A percentile compares a stretch with the other conserved stretches of the same genome.
Evolutionary conservation across 192 early-diverging fungal species (phyloP).

Genomic region (Chytriomyces confervae): DNA sequence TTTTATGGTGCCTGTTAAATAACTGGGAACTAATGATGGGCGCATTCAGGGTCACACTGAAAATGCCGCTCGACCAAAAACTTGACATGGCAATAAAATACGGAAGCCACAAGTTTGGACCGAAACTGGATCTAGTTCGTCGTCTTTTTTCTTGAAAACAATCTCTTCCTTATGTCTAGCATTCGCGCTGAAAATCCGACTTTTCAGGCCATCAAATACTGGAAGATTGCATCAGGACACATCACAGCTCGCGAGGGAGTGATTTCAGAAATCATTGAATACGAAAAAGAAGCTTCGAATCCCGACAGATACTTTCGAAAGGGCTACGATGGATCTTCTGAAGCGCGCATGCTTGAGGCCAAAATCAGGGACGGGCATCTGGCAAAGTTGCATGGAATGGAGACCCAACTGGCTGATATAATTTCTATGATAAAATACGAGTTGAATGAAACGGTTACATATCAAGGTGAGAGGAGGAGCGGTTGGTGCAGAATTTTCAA

Average conservation of each 20-base stretch:
- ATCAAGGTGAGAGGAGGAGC: conserved; percentile 41
- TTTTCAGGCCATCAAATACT: conserved; percentile 53
- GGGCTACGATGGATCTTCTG: conserved; percentile 51
- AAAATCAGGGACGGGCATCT: conserved; percentile 53
- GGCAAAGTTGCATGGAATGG: conserved; percentile 47
- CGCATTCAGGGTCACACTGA: conserved; percentile 40
- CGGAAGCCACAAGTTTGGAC: conserved; percentile 51
- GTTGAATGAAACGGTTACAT: conserved; percentile 61
- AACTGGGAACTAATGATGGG: not conserved
- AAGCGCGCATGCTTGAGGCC: conserved; percentile 54
- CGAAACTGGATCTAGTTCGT: conserved; percentile 50
- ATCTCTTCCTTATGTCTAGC: conserved; percentile 4
- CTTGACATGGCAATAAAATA: conserved; percentile 70
- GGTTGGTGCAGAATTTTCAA: not conserved
- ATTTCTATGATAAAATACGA: conserved; percentile 52
- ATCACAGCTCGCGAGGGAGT: conserved; percentile 53
- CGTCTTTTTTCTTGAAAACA: not conserved
- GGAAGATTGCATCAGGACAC: conserved; percentile 49
- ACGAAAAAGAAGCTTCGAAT: conserved; percentile 56
- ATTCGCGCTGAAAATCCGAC: not conserved
- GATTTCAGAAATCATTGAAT: conserved; percentile 51
- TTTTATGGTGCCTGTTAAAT: not conserved
- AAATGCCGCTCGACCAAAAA: conserved; percentile 64
- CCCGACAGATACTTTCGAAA: conserved; percentile 53
- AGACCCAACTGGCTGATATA: conserved; percentile 47